Evolutionary conservation across 495 filamentous ascomycete species (phyloP).

Genomic region (Apiosordaria backusii): DNA sequence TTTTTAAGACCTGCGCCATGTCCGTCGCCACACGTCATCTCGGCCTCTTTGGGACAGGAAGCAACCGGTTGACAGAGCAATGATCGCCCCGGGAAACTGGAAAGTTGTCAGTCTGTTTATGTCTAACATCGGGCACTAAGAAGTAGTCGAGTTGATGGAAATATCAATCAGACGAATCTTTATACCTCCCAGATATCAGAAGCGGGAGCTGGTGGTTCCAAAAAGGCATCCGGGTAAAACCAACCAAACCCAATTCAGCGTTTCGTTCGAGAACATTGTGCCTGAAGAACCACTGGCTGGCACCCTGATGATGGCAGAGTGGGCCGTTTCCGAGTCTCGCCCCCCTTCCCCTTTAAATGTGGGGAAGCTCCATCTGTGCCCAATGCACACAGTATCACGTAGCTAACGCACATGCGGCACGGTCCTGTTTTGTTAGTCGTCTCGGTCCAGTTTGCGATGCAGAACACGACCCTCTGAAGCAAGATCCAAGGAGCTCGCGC

Average conservation of each 20-base stretch:
- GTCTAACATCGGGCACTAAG: neutral
- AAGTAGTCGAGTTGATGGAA: neutral
- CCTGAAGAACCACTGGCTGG: neutral
- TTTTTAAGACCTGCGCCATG: neutral
- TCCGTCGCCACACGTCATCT: conserved; percentile 8
- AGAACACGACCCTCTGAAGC: conserved; percentile 7
- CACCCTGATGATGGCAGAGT: neutral
- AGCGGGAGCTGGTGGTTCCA: neutral
- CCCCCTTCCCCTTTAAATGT: neutral
- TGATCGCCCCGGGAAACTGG: too few species aligned
- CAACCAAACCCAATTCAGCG: neutral
- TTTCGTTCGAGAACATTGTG: too few species aligned
- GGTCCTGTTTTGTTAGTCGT: neutral
- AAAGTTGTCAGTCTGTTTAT: too few species aligned
- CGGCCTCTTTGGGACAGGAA: neutral
- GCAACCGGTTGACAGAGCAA: neutral
- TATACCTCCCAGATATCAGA: neutral
- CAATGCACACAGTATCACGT: neutral
- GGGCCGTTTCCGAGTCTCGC: neutral
- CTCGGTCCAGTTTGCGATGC: neutral
- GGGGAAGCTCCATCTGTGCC: neutral
- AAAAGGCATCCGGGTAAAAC: neutral
- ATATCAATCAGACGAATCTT: too few species aligned
- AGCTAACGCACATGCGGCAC: conserved; percentile 1
- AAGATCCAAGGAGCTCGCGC: neutral